These are phyloP conservation scores for Clonostachys rosea DNA, from an alignment of 2,329 filamentous ascomycete species.

Conservation along the genomic window DNA sequence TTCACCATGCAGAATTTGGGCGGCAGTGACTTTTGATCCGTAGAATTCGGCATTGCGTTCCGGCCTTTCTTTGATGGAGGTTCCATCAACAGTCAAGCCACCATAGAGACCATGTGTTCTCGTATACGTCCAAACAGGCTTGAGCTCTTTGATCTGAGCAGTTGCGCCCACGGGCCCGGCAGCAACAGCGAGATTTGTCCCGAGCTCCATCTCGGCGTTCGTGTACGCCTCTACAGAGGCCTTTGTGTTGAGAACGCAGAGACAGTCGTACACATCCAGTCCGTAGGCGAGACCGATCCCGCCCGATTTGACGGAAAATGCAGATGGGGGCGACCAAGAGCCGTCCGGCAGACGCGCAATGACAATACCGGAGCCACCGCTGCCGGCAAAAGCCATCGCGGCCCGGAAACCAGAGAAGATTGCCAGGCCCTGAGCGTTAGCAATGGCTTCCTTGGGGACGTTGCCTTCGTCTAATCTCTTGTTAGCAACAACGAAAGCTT, in stretches of 20 bases:
- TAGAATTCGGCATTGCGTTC: constrained; percentile 89
- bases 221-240: constrained; percentile 78
- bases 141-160: constrained; percentile 18
- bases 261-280: constrained; percentile 85
- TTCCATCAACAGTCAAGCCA: constrained; percentile 82
- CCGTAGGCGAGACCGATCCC: constrained; percentile 77
- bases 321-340: constrained; percentile 75
- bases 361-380: constrained; percentile 62
- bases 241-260: constrained; percentile 77
- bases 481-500: too few relatives aligned
- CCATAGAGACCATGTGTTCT: constrained; percentile 88
- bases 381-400: constrained; percentile 61
- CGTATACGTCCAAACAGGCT: constrained; percentile 63
- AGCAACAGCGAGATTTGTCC: constrained; percentile 72
- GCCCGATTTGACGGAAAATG: constrained; percentile 76
- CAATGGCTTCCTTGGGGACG: constrained; percentile 38
- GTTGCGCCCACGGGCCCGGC: constrained; percentile 69
- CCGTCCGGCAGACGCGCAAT: constrained; percentile 59
- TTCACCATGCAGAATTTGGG: constrained; percentile 40
- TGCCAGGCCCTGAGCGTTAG: constrained; percentile 56
- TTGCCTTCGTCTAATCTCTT: constrained; percentile 6
- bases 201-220: constrained; percentile 68
- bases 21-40: constrained; percentile 48
- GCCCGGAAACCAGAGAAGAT: constrained; percentile 70
- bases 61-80: constrained; percentile 77